Conservation (phyloP, 2,329 filamentous ascomycete species). For the Aspergillus melleus region DNA sequence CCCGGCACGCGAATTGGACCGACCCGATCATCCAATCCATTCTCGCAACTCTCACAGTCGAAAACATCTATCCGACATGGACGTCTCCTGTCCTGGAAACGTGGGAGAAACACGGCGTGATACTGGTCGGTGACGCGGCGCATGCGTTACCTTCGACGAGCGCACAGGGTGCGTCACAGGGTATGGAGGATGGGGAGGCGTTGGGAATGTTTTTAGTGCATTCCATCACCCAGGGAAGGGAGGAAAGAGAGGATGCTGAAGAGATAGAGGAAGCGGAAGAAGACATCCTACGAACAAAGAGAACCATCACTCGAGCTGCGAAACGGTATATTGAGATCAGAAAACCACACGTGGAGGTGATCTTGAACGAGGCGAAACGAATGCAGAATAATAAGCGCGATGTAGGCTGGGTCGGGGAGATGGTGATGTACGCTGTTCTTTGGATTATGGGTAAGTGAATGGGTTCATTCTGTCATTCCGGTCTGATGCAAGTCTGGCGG, state of each 20-base stretch:
- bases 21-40: slow-evolving; percentile 47
- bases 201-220: slow-evolving; percentile 45
- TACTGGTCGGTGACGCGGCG: slow-evolving; percentile 59
- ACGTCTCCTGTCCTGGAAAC: slow-evolving; percentile 48
- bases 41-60: slow-evolving; percentile 38
- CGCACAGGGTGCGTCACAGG: slow-evolving; percentile 58
- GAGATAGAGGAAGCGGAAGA: slow-evolving; percentile 5
- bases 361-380: slow-evolving; percentile 32
- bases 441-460: slow-evolving; percentile 35
- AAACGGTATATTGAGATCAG: slow-evolving; percentile 36
- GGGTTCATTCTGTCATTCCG: not conserved
- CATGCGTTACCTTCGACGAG: slow-evolving; percentile 57
- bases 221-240: slow-evolving; percentile 15
- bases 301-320: slow-evolving; percentile 28
- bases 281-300: slow-evolving; percentile 14
- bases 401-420: slow-evolving; percentile 37
- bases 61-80: slow-evolving; percentile 52
- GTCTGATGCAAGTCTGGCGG: no score
- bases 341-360: slow-evolving; percentile 33
- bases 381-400: slow-evolving; percentile 38
- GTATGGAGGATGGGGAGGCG: slow-evolving; percentile 55
- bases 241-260: no score
- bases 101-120: slow-evolving; percentile 50
- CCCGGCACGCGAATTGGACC: slow-evolving; percentile 47
- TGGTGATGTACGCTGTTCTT: slow-evolving; percentile 38